phyloP scores from a whole-genome alignment of 1,284 basidiomycete species.

The Heliocybe sulcata region DNA sequence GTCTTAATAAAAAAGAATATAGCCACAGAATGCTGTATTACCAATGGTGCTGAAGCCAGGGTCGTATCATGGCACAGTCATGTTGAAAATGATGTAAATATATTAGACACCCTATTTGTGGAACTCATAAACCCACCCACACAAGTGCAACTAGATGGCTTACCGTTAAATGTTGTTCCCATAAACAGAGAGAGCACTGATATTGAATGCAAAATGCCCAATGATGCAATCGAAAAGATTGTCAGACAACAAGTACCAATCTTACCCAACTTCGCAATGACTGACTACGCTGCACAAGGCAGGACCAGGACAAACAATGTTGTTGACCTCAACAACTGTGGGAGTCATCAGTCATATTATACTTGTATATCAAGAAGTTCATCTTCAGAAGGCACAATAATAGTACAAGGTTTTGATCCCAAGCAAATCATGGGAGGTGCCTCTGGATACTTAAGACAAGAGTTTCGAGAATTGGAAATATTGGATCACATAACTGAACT shows the following conservation, averaged over 20 bases:
- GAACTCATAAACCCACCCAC: constrained; percentile 21
- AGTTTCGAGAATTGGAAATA: constrained; percentile 24
- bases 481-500: constrained; percentile 24
- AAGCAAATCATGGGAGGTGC: constrained; percentile 14
- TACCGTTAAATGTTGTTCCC: constrained; percentile 32
- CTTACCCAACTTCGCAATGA: constrained; percentile 33
- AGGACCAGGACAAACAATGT: constrained; percentile 25
- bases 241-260: constrained; percentile 24
- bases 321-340: constrained; percentile 22
- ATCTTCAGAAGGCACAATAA: constrained; percentile 21
- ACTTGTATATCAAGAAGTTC: constrained; percentile 27
- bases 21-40: constrained; percentile 1
- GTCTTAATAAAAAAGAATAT: neutral
- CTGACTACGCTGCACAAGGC: constrained; percentile 32
- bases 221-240: constrained; percentile 11
- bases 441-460: constrained; percentile 15
- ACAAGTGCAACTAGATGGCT: constrained; percentile 19
- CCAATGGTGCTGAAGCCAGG: constrained; percentile 1
- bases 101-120: constrained; percentile 15
- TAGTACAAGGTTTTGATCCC: constrained; percentile 22
- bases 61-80: neutral
- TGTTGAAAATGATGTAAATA: neutral
- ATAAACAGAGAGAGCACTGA: constrained; percentile 9
- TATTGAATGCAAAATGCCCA: constrained; percentile 13
- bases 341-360: constrained; percentile 25